These are phyloP conservation scores for Termitomyces sp. DNA, from an alignment of 768 basidiomycete genomes.

Conservation along the genomic window DNA sequence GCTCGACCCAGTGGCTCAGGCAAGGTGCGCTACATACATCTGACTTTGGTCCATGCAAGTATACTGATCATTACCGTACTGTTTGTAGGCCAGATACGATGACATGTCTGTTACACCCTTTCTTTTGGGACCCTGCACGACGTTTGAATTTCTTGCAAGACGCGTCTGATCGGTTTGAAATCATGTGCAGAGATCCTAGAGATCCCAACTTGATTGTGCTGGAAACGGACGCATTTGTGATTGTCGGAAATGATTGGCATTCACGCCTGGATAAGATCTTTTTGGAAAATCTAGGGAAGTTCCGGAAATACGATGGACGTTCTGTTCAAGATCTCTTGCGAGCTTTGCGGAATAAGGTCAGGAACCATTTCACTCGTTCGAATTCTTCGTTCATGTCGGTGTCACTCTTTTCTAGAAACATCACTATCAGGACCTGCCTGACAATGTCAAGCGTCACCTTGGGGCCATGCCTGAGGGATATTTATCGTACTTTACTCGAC, in stretches of 20 bases:
- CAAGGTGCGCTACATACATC: constrained; percentile 48
- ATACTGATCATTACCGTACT: not conserved
- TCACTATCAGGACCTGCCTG: constrained; percentile 95
- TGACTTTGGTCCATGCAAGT: not conserved
- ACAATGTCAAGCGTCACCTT: constrained; percentile 81
- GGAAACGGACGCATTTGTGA: constrained; percentile 60
- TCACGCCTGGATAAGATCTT: constrained; percentile 81
- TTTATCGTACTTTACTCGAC: constrained; percentile 85
- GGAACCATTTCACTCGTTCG: constrained; percentile 16
- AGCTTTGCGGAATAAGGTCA: constrained; percentile 91
- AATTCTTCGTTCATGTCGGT: not conserved
- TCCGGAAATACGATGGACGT: constrained; percentile 91
- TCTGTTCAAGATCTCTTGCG: constrained; percentile 90
- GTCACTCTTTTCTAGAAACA: constrained; percentile 64
- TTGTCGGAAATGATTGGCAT: constrained; percentile 93
- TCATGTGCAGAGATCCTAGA: constrained; percentile 91
- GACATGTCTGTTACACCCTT: constrained; percentile 86
- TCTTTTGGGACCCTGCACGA: constrained; percentile 91
- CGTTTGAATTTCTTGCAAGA: constrained; percentile 94
- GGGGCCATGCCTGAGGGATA: constrained; percentile 93
- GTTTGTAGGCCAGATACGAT: constrained; percentile 75
- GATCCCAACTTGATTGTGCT: constrained; percentile 71
- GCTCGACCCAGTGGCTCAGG: constrained; percentile 70
- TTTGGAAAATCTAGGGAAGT: constrained; percentile 94
- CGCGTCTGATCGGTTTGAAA: constrained; percentile 95